Percentiles rank a stretch among this genome's conserved stretches.
Evolutionary conservation across 1,284 basidiomycete genomes (phyloP).

Genomic region (Rhodotorula sp.): DNA sequence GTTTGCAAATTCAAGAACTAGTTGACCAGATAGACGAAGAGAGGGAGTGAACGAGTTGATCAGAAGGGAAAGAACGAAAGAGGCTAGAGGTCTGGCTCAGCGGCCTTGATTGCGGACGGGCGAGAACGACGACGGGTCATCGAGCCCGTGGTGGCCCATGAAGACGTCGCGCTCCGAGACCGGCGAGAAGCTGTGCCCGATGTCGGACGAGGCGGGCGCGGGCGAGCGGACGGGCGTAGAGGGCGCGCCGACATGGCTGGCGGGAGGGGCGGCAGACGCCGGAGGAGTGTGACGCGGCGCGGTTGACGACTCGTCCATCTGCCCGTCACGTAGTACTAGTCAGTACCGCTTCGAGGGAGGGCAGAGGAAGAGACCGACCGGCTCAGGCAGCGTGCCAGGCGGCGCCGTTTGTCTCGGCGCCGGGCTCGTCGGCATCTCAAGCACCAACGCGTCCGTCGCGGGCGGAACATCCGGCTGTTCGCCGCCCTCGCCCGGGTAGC

Average conservation of each 20-base stretch:
- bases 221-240: background rate
- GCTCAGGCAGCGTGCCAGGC: constrained; percentile 12
- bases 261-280: background rate
- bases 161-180: constrained; percentile 6
- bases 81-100: too few relatives aligned
- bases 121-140: constrained; percentile 14
- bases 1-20: background rate
- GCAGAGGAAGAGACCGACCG: background rate
- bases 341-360: background rate
- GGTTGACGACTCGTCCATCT: constrained; percentile 12
- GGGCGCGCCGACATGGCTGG: background rate
- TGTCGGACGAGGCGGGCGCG: background rate
- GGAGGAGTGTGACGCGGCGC: background rate
- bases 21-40: background rate
- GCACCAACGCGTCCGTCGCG: background rate
- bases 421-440: constrained; percentile 4
- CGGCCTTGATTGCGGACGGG: background rate
- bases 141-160: constrained; percentile 7
- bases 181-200: background rate
- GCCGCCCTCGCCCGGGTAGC: background rate
- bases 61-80: background rate
- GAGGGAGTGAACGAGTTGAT: too few relatives aligned
- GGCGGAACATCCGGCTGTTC: background rate
- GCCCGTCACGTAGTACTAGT: background rate
- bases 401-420: background rate